Evolutionary conservation across 495 filamentous ascomycete species (phyloP), one percentile per base, ranked within the genome.

Genomic region (Haplographium delicatum): DNA sequence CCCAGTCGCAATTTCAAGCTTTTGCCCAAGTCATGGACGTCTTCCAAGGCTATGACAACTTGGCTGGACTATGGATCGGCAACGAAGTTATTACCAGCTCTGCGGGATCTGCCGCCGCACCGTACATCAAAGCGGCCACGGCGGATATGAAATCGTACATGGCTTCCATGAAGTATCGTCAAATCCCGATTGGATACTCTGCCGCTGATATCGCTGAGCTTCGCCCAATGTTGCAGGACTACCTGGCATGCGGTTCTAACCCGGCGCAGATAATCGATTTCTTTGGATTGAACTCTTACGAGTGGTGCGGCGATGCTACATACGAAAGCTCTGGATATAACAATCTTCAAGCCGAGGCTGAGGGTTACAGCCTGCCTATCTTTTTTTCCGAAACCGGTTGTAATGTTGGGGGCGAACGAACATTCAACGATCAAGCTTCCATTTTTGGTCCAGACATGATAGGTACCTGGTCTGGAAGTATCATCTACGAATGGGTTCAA

Each of bases 401-500:
- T 67, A 89, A 83, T 56, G 71, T 68, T 15, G 72, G 74, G 4
- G 66, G 66, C 8, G 84, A 84, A 1, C 81, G 89, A 28, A 71
- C 73, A 0, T 95, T 93, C 57, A 72, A 74, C 9, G 89, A 95
- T 63, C 88, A 93, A 62, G 66, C 69, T 4, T 78, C 85, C 44
- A 88, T 95, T 50, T 83, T 93, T 56, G 84, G 85, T 34, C 47
- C 65, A 1, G 59, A 88, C 1, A 94, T 95, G 89, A 65, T 67
- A 4, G 66, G 71, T 50, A 81, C 82, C 44, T 94, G 87, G 86
- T 88, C 83, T 22, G 89, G 89, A 43, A 71, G 84, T 34, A 89
- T 93, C 51, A 71, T 91, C 55, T 94, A 94, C 66, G 88, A 95
- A 65, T 95, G 88, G 88, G 84, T 93, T 46, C 65, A 90, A 62